phyloP scores from a whole-genome alignment of 768 basidiomycete species.

The Lactarius vividus region DNA sequence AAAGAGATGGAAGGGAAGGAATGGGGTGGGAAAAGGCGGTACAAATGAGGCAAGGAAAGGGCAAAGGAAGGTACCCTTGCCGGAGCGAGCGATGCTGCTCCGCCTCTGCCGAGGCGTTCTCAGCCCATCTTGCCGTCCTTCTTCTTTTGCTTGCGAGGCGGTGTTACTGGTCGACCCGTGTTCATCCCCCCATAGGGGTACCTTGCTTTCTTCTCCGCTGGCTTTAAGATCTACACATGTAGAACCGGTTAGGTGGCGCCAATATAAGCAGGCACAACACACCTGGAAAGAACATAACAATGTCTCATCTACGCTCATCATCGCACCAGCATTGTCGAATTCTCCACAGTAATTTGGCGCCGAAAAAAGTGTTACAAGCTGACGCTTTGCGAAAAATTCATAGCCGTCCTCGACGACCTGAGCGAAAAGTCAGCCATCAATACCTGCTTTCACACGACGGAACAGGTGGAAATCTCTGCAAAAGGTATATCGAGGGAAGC shows the following conservation, averaged over 20 bases:
- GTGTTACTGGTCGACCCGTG: constrained; percentile 86
- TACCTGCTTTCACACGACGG: not conserved
- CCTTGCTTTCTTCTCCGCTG: constrained; percentile 98
- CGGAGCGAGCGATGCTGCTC: constrained; percentile 12
- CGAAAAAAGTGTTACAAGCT: constrained; percentile 94
- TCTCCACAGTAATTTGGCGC: constrained; percentile 95
- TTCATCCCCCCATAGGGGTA: constrained; percentile 87
- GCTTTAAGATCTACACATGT: constrained; percentile 82
- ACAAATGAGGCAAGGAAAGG: constrained; percentile 20
- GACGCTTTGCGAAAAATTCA: constrained; percentile 98
- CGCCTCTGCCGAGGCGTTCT: constrained; percentile 16
- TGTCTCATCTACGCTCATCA: constrained; percentile 99
- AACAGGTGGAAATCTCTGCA: not conserved
- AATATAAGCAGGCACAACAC: constrained; percentile 12
- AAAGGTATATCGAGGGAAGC: not conserved
- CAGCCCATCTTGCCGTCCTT: constrained; percentile 74
- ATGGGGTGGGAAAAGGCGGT: constrained; percentile 22
- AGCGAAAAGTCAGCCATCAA: not conserved
- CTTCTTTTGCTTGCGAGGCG: constrained; percentile 97
- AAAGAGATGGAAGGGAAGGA: constrained; percentile 21
- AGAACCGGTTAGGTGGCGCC: constrained; percentile 5
- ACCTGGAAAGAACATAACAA: constrained; percentile 98
- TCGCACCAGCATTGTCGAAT: constrained; percentile 98
- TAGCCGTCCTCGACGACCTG: constrained; percentile 99
- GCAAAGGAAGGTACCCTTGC: constrained; percentile 5